Percentiles rank a stretch among this genome's conserved stretches.
Evolutionary conservation across 108 stramenopile species (phyloP).

Genomic region (Craspedostauros australis): DNA sequence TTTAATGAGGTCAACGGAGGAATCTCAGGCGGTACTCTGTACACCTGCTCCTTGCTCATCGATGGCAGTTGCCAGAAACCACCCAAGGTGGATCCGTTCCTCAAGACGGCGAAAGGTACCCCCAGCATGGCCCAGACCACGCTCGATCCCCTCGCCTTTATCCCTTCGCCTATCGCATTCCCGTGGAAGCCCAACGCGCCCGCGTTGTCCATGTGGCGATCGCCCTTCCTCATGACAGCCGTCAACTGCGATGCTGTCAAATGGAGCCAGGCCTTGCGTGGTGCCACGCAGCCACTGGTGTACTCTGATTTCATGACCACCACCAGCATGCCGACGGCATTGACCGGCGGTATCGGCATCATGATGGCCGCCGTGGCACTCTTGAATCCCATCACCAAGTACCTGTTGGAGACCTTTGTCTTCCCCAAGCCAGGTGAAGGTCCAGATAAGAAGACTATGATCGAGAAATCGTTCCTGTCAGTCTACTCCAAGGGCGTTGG

Average conservation of each 20-base stretch:
- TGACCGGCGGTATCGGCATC: constrained; percentile 30
- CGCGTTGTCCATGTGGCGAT: not conserved
- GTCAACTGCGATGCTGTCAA: constrained; percentile 61
- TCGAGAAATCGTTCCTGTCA: constrained; percentile 42
- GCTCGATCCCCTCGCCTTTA: not conserved
- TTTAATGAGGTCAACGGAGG: constrained; percentile 40
- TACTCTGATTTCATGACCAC: constrained; percentile 47
- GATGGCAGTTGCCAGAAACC: constrained; percentile 8
- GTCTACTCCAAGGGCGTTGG: constrained; percentile 46
- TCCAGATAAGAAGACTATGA: constrained; percentile 59
- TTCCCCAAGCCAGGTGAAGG: constrained; percentile 78
- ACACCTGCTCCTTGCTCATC: constrained; percentile 23
- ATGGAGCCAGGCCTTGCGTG: constrained; percentile 50
- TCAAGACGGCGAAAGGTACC: constrained; percentile 23
- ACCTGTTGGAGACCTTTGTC: constrained; percentile 38
- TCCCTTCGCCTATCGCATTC: constrained; percentile 1
- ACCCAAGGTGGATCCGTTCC: constrained; percentile 31
- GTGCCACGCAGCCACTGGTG: constrained; percentile 14
- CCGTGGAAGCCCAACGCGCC: no score
- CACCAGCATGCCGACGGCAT: constrained; percentile 37
- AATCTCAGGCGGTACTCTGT: constrained; percentile 57
- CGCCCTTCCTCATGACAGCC: constrained; percentile 70
- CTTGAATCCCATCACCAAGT: constrained; percentile 50
- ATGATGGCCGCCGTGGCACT: constrained; percentile 25
- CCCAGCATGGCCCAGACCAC: constrained; percentile 11